Percentiles rank a stretch among this genome's conserved stretches.
Conservation (phyloP, 805 yeast species). For the Schwanniomyces pseudopolymorphus region DNA sequence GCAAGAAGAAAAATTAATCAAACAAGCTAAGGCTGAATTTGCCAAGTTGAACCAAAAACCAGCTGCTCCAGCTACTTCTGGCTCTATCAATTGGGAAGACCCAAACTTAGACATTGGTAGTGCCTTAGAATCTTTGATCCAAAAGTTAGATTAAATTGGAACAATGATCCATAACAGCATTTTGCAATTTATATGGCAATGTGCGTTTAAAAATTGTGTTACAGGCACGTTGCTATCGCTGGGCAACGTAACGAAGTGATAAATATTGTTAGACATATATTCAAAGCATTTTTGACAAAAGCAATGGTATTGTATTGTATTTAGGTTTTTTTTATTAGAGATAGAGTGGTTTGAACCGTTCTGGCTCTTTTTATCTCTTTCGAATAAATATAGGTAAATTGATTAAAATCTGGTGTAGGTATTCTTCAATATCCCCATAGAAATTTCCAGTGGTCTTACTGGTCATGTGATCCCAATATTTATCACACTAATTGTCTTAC, state of each 20-base stretch:
- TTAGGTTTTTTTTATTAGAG: not conserved
- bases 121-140: conserved; percentile 65
- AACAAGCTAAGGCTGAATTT: conserved; percentile 86
- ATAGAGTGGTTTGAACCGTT: not conserved
- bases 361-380: not conserved
- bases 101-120: conserved; percentile 84
- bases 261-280: not conserved
- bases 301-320: not conserved
- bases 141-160: conserved; percentile 40
- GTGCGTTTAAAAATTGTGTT: not conserved
- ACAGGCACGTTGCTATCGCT: not conserved
- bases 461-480: not conserved
- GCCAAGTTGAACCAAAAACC: conserved; percentile 57
- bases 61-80: conserved; percentile 36
- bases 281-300: not conserved
- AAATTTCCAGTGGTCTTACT: too few species aligned
- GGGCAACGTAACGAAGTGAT: not conserved
- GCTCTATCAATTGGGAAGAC: conserved; percentile 74
- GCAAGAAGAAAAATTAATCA: conserved; percentile 71
- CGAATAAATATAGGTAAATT: not conserved
- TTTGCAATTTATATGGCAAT: not conserved
- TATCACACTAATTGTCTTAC: too few species aligned
- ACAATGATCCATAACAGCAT: not conserved
- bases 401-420: not conserved
- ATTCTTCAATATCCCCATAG: too few species aligned